Conservation (phyloP, 495 filamentous ascomycete species). For the Xylaria scruposa region DNA sequence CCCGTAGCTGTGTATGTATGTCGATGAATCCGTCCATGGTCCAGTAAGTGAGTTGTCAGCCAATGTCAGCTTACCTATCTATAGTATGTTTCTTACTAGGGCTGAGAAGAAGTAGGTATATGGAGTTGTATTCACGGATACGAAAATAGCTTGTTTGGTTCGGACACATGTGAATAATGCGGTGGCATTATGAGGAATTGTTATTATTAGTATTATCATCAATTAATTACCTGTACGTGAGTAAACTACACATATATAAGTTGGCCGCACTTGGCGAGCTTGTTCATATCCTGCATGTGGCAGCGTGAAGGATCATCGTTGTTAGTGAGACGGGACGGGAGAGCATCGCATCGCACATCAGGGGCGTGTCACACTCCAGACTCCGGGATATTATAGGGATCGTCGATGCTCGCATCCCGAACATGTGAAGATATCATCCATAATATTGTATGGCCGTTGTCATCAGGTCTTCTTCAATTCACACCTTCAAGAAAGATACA, state of each 20-base stretch:
- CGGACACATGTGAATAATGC: background rate
- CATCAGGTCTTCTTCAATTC: background rate
- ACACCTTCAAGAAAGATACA: background rate
- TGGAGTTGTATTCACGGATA: background rate
- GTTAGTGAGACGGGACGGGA: slow-evolving; percentile 9
- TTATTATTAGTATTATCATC: background rate
- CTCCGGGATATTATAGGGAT: background rate
- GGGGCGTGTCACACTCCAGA: slow-evolving; percentile 5
- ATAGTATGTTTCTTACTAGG: background rate
- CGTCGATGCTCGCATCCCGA: background rate
- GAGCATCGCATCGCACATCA: slow-evolving; percentile 9
- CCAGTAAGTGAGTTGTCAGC: slow-evolving; percentile 1
- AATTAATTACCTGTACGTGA: background rate
- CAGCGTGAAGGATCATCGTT: background rate
- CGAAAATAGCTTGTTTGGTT: background rate
- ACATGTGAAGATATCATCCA: slow-evolving; percentile 11
- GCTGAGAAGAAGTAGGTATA: background rate
- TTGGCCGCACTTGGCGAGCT: background rate
- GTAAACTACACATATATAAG: background rate
- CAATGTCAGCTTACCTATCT: slow-evolving; percentile 12
- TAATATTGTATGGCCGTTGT: background rate
- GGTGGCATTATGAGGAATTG: too few relatives aligned
- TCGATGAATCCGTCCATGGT: background rate
- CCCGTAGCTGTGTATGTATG: background rate
- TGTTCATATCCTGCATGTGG: background rate